phyloP scores from a whole-genome alignment of 805 yeast genomes.

The Saturnispora silvae region DNA sequence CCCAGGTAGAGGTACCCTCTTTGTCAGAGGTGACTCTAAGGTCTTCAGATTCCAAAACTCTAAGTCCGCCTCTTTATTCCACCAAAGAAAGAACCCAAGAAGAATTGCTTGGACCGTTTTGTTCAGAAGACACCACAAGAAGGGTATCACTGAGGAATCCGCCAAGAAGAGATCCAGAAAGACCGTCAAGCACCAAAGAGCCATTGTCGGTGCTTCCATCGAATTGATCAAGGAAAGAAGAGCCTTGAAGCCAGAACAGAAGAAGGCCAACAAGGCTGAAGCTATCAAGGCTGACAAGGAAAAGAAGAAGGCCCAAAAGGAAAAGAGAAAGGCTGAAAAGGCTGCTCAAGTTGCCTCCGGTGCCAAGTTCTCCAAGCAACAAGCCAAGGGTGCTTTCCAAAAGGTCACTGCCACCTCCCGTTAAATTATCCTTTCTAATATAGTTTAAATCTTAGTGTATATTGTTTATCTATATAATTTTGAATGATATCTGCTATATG shows the following conservation, averaged over 20 bases:
- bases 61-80: constrained; percentile 95
- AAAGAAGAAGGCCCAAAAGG: constrained; percentile 85
- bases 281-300: constrained; percentile 77
- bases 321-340: constrained; percentile 90
- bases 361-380: constrained; percentile 87
- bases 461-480: constrained; percentile 5
- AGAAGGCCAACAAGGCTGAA: constrained; percentile 95
- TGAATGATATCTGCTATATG: background rate
- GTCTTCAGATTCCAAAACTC: constrained; percentile 98
- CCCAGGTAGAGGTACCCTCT: constrained; percentile 99
- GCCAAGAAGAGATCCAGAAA: constrained; percentile 95
- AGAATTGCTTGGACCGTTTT: constrained; percentile 99
- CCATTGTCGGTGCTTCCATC: constrained; percentile 98
- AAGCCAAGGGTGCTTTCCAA: constrained; percentile 96
- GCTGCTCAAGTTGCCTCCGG: constrained; percentile 72
- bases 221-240: constrained; percentile 98
- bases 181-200: constrained; percentile 98
- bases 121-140: constrained; percentile 99
- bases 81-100: constrained; percentile 99
- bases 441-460: constrained; percentile 3
- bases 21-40: constrained; percentile 99
- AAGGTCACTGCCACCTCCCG: constrained; percentile 96
- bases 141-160: constrained; percentile 98
- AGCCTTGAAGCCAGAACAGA: constrained; percentile 88
- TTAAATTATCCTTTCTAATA: constrained; percentile 35